These are phyloP conservation scores for Phytophthora constricta DNA, from an alignment of 352 stramenopile genomes.

Conservation along the genomic window DNA sequence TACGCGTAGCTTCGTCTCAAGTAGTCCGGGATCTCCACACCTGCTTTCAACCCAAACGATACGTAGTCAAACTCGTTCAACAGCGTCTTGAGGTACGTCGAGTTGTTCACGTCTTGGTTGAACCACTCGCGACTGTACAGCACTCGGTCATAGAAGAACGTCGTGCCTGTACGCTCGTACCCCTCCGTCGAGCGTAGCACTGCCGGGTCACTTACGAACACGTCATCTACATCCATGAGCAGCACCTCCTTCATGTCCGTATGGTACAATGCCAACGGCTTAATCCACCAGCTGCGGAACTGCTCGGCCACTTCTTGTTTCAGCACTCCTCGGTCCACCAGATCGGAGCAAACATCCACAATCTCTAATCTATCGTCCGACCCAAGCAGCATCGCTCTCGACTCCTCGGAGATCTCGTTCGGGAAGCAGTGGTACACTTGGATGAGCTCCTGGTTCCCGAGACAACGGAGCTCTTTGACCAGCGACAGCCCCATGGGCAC, in stretches of 20 bases:
- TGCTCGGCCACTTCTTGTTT: constrained; percentile 16
- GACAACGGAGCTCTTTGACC: constrained; percentile 34
- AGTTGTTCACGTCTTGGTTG: constrained; percentile 34
- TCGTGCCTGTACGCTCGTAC: constrained; percentile 51
- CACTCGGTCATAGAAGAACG: constrained; percentile 49
- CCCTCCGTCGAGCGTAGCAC: constrained; percentile 35
- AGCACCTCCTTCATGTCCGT: constrained; percentile 41
- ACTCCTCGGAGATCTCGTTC: constrained; percentile 36
- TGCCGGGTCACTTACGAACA: constrained; percentile 53
- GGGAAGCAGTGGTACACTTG: constrained; percentile 47
- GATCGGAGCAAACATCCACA: constrained; percentile 43
- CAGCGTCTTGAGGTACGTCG: constrained; percentile 48
- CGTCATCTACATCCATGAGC: constrained; percentile 57
- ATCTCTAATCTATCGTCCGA: constrained; percentile 34
- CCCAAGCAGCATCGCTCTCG: constrained; percentile 23
- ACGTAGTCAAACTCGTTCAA: constrained; percentile 58
- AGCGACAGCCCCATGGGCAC: constrained; percentile 44
- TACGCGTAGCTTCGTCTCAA: constrained; percentile 52
- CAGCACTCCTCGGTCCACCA: constrained; percentile 31
- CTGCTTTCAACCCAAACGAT: constrained; percentile 31
- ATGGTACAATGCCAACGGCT: constrained; percentile 44
- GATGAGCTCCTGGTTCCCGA: constrained; percentile 45
- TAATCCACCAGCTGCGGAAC: constrained; percentile 52
- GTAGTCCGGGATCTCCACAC: constrained; percentile 34
- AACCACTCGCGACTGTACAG: constrained; percentile 34